A percentile compares a stretch with the other conserved stretches of the same genome.
Conservation (phyloP, 2,329 filamentous ascomycete species). For the Rhexocercosporidium sp. region DNA sequence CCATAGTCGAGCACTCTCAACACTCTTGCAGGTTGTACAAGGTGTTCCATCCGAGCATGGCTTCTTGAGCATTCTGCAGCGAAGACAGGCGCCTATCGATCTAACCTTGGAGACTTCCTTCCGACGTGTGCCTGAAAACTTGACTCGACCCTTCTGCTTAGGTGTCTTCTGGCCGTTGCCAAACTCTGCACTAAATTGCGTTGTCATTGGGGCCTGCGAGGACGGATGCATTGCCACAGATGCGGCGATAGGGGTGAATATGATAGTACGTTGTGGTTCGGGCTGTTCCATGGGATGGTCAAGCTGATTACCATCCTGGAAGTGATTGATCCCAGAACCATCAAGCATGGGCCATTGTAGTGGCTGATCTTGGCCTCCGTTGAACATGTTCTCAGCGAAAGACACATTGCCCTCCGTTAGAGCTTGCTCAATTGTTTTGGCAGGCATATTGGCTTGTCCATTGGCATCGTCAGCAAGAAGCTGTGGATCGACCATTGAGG, state of each 20-base stretch:
- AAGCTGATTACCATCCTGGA: conserved; percentile 11
- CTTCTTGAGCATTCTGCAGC: conserved; percentile 69
- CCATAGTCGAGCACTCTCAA: conserved; percentile 69
- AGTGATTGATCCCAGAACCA: conserved; percentile 18
- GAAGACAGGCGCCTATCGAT: conserved; percentile 68
- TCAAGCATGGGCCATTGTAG: conserved; percentile 40
- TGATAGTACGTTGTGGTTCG: conserved; percentile 22
- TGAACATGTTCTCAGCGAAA: conserved; percentile 31
- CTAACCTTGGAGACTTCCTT: conserved; percentile 70
- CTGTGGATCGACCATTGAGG: conserved; percentile 43
- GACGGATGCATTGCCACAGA: conserved; percentile 34
- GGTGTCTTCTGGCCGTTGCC: conserved; percentile 38
- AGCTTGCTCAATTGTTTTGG: conserved; percentile 32
- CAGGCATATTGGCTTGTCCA: conserved; percentile 23
- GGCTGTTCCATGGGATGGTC: conserved; percentile 21
- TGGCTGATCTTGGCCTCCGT: conserved; percentile 29
- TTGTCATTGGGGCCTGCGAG: conserved; percentile 29
- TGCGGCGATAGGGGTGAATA: conserved; percentile 24
- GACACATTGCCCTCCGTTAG: conserved; percentile 34
- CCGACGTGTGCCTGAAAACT: conserved; percentile 62
- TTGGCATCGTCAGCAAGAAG: conserved; percentile 37
- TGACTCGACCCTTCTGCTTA: conserved; percentile 56
- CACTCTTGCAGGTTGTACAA: conserved; percentile 67
- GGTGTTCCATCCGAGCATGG: conserved; percentile 68
- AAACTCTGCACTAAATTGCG: conserved; percentile 42